phyloP scores from a whole-genome alignment of 768 basidiomycete genomes.

The Xanthoconium purpureum region DNA sequence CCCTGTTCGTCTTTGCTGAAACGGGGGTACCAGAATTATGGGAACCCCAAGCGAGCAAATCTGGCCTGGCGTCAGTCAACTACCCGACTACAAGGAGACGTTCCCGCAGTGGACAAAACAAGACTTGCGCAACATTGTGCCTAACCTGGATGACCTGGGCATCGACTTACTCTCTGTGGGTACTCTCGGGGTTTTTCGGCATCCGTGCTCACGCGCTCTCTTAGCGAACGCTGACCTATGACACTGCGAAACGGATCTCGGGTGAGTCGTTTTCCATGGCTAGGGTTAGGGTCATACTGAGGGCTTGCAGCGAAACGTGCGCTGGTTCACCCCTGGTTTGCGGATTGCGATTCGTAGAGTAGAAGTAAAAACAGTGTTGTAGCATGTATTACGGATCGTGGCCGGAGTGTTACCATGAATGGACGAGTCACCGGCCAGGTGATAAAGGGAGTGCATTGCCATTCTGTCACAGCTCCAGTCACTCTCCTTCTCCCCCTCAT shows the following conservation, averaged over 20 bases:
- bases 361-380: not conserved
- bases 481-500: conserved; percentile 6
- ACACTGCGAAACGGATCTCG: conserved; percentile 89
- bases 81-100: conserved; percentile 94
- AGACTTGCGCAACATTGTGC: conserved; percentile 64
- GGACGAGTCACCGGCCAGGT: conserved; percentile 22
- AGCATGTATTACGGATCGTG: not conserved
- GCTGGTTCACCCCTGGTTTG: conserved; percentile 47
- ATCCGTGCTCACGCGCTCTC: not conserved
- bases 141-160: conserved; percentile 72
- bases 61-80: conserved; percentile 85
- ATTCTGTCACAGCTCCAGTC: conserved; percentile 30
- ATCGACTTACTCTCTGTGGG: conserved; percentile 74
- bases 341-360: conserved; percentile 44
- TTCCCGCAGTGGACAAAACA: conserved; percentile 93
- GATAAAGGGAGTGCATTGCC: conserved; percentile 34
- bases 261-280: conserved; percentile 45
- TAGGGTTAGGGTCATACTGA: not conserved
- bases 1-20: not conserved
- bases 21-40: conserved; percentile 59
- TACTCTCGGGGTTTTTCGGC: not conserved
- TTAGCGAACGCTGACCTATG: conserved; percentile 74
- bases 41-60: conserved; percentile 89
- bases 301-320: conserved; percentile 52
- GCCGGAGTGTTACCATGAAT: conserved; percentile 26